Conservation (phyloP, 345 rosid species). For the Hibiscus mutabilis region DNA sequence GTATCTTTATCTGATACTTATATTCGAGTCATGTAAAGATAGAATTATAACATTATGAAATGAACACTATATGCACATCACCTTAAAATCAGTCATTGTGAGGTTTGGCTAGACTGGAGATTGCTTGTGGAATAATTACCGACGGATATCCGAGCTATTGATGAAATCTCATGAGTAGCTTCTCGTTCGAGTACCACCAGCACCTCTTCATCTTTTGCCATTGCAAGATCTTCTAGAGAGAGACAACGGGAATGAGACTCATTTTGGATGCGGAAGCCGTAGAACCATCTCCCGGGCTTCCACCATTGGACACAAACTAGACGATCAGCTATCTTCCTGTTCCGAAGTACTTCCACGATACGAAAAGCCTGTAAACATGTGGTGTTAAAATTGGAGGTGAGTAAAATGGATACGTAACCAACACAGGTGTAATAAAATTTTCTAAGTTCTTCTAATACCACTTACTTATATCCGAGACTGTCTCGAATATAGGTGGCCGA, state of each 20-base stretch:
- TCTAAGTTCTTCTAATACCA: too few species aligned
- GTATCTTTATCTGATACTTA: neutral
- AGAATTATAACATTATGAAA: neutral
- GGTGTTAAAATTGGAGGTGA: neutral
- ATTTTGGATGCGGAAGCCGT: constrained; percentile 61
- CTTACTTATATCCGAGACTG: neutral
- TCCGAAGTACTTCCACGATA: constrained; percentile 33
- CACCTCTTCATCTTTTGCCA: constrained; percentile 38
- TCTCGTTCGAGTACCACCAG: constrained; percentile 54
- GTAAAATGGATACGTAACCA: neutral
- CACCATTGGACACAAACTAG: constrained; percentile 56
- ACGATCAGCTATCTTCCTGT: constrained; percentile 43
- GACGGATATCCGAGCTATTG: constrained; percentile 43
- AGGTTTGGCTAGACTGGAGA: constrained; percentile 27
- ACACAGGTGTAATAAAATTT: neutral
- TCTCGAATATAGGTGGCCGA: neutral
- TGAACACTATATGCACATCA: neutral
- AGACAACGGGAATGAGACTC: constrained; percentile 45
- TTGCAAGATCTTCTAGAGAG: constrained; percentile 41
- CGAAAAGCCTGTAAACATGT: constrained; percentile 26
- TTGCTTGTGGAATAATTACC: constrained; percentile 18
- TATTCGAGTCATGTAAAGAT: neutral
- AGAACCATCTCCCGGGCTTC: constrained; percentile 61
- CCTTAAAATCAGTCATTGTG: neutral
- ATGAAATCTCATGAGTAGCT: constrained; percentile 57